Evolutionary conservation across 805 yeast genomes (phyloP).

Genomic region (Zygoascus flipseniorum): DNA sequence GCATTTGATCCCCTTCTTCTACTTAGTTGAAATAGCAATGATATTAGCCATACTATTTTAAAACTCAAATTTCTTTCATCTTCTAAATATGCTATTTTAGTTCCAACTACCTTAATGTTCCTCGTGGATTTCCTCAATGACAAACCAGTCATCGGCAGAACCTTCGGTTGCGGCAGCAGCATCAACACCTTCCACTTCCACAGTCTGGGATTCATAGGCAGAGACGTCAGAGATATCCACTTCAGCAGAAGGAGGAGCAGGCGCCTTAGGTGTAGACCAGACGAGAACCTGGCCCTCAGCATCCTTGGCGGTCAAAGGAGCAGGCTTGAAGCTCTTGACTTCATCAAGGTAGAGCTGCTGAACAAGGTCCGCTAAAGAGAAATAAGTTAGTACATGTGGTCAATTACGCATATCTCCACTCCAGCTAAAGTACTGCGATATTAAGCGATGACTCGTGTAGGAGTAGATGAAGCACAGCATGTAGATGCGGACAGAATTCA

Average conservation of each 20-base stretch:
- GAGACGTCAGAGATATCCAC: slow-evolving; percentile 49
- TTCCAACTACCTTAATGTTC: slow-evolving; percentile 21
- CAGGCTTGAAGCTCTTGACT: slow-evolving; percentile 82
- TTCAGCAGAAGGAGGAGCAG: slow-evolving; percentile 75
- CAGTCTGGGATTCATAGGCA: slow-evolving; percentile 38
- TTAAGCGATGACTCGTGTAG: too few species aligned
- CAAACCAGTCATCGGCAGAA: slow-evolving; percentile 33
- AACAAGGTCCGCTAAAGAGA: slow-evolving; percentile 40
- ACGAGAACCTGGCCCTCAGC: slow-evolving; percentile 72
- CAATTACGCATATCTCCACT: too few species aligned
- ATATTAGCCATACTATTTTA: not conserved
- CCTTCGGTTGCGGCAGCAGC: slow-evolving; percentile 17
- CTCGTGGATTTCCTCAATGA: slow-evolving; percentile 32
- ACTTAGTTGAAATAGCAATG: too few species aligned
- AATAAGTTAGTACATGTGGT: too few species aligned
- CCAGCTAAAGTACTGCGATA: too few species aligned
- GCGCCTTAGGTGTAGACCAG: slow-evolving; percentile 76
- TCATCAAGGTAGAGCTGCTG: slow-evolving; percentile 82
- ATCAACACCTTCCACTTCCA: slow-evolving; percentile 28
- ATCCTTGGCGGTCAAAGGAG: slow-evolving; percentile 61
- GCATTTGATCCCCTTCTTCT: too few species aligned
- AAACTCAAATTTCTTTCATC: not conserved
- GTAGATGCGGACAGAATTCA: too few species aligned
- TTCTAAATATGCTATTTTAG: not conserved
- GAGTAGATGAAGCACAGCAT: too few species aligned